A percentile compares a stretch with the other conserved stretches of the same genome.
phyloP scores from a whole-genome alignment of 345 rosid genomes.

The Populus pruinosa region DNA sequence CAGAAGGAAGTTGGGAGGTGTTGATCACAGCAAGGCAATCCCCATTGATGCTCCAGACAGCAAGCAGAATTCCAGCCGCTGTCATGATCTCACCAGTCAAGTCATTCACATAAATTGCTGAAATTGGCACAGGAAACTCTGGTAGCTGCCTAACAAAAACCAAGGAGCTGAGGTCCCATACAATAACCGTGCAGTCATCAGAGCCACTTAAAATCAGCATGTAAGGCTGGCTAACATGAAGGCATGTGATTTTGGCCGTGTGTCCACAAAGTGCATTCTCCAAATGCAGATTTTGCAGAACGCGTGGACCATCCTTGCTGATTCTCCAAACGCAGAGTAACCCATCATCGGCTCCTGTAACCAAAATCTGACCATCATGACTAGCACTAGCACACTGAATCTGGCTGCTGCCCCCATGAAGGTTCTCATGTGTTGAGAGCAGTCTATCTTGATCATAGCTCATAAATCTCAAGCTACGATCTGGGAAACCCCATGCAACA shows the following conservation, averaged over 20 bases:
- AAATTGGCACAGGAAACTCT: conserved; percentile 75
- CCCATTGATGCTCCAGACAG: conserved; percentile 97
- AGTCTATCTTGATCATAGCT: conserved; percentile 96
- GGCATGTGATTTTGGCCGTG: conserved; percentile 76
- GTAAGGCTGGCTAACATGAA: conserved; percentile 94
- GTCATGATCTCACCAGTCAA: conserved; percentile 92
- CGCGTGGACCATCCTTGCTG: conserved; percentile 62
- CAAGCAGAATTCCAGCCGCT: conserved; percentile 91
- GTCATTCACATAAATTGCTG: conserved; percentile 88
- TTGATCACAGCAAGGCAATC: conserved; percentile 90
- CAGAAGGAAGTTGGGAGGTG: conserved; percentile 94
- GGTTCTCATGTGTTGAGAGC: conserved; percentile 92
- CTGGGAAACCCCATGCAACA: conserved; percentile 96
- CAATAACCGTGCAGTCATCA: conserved; percentile 85
- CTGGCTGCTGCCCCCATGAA: conserved; percentile 87
- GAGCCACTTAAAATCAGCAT: conserved; percentile 95
- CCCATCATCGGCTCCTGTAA: conserved; percentile 95
- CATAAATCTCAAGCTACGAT: conserved; percentile 90
- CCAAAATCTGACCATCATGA: conserved; percentile 89
- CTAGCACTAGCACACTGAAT: conserved; percentile 81
- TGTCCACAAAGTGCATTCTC: conserved; percentile 88
- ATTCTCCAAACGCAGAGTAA: conserved; percentile 85
- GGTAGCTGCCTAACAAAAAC: conserved; percentile 86
- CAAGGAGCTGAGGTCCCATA: conserved; percentile 95
- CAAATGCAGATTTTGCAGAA: conserved; percentile 46